Percentiles rank a stretch among this genome's conserved stretches.
Evolutionary conservation across 23 red algal species (phyloP).

Genomic region (Gracilaria domingensis): DNA sequence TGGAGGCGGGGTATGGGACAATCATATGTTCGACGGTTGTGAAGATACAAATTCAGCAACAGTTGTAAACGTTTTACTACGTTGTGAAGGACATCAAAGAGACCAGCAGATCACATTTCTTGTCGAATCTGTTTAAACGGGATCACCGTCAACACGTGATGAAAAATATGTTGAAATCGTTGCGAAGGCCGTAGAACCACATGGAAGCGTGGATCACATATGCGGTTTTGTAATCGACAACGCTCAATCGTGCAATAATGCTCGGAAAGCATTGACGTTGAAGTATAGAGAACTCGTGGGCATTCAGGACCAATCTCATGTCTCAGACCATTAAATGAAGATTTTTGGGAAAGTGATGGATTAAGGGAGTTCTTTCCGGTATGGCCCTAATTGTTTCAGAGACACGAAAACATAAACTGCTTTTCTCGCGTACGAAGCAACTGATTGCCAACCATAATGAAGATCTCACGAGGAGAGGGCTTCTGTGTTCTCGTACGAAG

Average conservation of each 20-base stretch:
- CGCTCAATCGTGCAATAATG: background rate
- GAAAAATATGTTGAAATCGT: constrained; percentile 9
- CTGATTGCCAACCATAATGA: too few species aligned
- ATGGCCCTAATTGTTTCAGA: background rate
- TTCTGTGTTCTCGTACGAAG: background rate
- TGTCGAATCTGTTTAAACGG: constrained; percentile 31
- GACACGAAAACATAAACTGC: background rate
- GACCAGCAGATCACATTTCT: constrained; percentile 11
- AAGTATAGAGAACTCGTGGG: background rate
- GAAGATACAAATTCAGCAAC: background rate
- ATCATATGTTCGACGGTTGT: constrained; percentile 38
- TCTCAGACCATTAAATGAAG: constrained; percentile 27
- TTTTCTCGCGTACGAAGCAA: too few species aligned
- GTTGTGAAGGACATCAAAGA: background rate
- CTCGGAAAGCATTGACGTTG: background rate
- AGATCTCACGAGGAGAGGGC: too few species aligned
- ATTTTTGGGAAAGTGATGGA: background rate
- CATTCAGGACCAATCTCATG: constrained; percentile 26
- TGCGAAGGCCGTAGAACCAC: background rate
- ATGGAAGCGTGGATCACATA: background rate
- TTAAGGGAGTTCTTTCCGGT: background rate
- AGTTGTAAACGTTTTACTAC: constrained; percentile 20
- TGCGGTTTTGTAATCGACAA: background rate
- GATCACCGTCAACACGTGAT: background rate
- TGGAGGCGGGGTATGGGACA: constrained; percentile 4